Conservation (phyloP, 345 rosid species). For the Dimocarpus longan region DNA sequence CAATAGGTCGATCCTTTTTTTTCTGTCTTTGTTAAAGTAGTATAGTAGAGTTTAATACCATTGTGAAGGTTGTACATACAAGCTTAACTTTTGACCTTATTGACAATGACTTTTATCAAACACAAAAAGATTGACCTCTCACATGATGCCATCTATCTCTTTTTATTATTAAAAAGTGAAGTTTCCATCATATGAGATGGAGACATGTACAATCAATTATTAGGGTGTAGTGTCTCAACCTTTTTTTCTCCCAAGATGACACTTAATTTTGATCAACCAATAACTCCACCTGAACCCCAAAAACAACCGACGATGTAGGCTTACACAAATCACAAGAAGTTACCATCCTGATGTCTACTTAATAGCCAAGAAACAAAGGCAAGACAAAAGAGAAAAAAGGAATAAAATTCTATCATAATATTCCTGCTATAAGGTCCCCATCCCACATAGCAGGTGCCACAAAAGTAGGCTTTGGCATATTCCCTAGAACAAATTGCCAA, state of each 20-base stretch:
- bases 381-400: neutral
- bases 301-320: neutral
- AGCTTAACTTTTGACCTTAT: too few species aligned
- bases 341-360: neutral
- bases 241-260: neutral
- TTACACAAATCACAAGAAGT: neutral
- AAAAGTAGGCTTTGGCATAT: constrained; percentile 38
- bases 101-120: too few species aligned
- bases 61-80: too few species aligned
- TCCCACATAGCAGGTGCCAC: constrained; percentile 12
- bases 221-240: neutral
- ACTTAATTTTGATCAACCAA: neutral
- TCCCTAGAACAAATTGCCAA: constrained; percentile 24
- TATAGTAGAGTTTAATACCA: too few species aligned
- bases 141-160: too few species aligned
- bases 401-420: neutral
- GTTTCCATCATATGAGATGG: too few species aligned
- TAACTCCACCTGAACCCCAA: neutral
- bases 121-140: too few species aligned
- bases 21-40: too few species aligned
- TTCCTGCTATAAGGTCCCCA: neutral
- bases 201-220: neutral
- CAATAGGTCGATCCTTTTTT: too few species aligned
- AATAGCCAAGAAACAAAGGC: neutral
- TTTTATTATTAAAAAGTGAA: too few species aligned